Percentiles rank a stretch among this genome's conserved stretches.
phyloP scores from a whole-genome alignment of 129 eudicot species.

The Mikania micrantha region DNA sequence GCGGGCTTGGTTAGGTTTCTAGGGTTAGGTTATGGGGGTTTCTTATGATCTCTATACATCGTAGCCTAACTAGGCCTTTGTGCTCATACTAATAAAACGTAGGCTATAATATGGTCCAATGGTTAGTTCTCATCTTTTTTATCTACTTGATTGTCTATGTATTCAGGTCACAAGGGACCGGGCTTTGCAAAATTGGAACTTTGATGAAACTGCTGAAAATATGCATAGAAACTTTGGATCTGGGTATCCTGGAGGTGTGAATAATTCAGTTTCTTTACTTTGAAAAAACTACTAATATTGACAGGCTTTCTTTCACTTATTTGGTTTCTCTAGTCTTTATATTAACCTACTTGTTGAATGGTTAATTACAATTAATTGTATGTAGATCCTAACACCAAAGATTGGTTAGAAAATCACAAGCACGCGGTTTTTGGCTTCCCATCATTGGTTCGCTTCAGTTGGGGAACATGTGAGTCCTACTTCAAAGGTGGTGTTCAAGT shows the following conservation, averaged over 20 bases:
- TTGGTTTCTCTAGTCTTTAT: background rate
- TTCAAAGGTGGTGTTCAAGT: slow-evolving; percentile 66
- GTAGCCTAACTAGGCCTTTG: too few species aligned
- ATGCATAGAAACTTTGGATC: slow-evolving; percentile 84
- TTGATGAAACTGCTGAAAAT: slow-evolving; percentile 81
- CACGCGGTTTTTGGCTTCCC: slow-evolving; percentile 92
- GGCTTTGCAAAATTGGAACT: slow-evolving; percentile 67
- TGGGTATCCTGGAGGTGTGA: slow-evolving; percentile 91
- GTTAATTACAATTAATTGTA: background rate
- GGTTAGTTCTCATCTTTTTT: background rate
- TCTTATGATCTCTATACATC: too few species aligned
- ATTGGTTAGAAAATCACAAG: slow-evolving; percentile 84
- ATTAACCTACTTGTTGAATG: background rate
- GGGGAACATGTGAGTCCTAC: slow-evolving; percentile 92
- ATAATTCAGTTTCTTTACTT: background rate
- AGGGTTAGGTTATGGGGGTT: too few species aligned
- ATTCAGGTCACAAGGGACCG: slow-evolving; percentile 90
- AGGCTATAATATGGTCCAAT: too few species aligned
- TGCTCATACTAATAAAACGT: too few species aligned
- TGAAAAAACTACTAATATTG: background rate
- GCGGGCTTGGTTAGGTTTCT: too few species aligned
- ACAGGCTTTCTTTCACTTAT: background rate
- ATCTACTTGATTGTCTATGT: background rate
- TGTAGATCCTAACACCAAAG: slow-evolving; percentile 85
- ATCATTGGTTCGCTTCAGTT: slow-evolving; percentile 88